These are phyloP conservation scores for Cicer arietinum DNA, from an alignment of 306 rosid species.

Conservation along the genomic window DNA sequence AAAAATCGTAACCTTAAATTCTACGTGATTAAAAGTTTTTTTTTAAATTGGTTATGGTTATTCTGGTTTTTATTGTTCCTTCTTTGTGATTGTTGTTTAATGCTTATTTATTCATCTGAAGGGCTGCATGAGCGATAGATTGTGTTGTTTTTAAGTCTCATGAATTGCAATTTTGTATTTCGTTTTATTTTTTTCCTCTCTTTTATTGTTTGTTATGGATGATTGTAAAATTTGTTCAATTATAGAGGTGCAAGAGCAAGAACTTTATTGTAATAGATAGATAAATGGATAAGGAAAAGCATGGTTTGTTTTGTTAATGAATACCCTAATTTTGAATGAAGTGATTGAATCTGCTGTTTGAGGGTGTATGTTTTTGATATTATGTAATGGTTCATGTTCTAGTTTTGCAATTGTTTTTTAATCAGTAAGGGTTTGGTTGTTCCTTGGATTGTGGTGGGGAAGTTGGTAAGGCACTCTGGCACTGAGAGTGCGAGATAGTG, in stretches of 20 bases:
- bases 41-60: not conserved
- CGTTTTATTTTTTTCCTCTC: not conserved
- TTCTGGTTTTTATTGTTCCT: constrained; percentile 16
- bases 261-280: constrained; percentile 33
- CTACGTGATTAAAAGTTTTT: not conserved
- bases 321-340: constrained; percentile 35
- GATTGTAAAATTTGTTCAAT: constrained; percentile 19
- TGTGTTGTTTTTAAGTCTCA: constrained; percentile 4
- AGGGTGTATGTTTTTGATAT: constrained; percentile 17
- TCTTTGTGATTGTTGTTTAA: not conserved
- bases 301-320: constrained; percentile 37
- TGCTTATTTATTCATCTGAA: constrained; percentile 36
- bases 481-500: constrained; percentile 32
- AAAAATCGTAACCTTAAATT: not conserved
- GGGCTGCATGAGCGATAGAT: constrained; percentile 23
- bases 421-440: constrained; percentile 32
- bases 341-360: constrained; percentile 24
- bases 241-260: constrained; percentile 33
- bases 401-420: not conserved
- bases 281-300: not conserved
- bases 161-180: not conserved
- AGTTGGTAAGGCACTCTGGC: constrained; percentile 33
- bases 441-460: constrained; percentile 42
- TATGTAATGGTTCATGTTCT: constrained; percentile 24
- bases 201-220: constrained; percentile 27